Percentiles rank a stretch among this genome's conserved stretches.
Evolutionary conservation across 106 monocot species (phyloP).

Genomic region (Ottelia alismoides): DNA sequence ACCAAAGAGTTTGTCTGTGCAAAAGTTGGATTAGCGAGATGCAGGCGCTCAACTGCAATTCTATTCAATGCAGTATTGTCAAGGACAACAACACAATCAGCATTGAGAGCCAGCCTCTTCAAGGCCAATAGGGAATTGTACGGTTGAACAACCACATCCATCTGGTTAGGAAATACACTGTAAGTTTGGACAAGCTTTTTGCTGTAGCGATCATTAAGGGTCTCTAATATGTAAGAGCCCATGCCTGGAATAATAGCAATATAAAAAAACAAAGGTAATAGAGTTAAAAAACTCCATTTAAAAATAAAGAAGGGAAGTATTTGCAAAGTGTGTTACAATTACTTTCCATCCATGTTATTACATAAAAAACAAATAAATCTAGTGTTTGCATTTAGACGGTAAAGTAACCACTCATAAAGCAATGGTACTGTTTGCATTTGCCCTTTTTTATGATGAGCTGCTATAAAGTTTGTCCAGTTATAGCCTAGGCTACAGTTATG

Average conservation of each 20-base stretch:
- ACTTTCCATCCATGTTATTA: too few species aligned
- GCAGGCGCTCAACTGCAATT: conserved; percentile 97
- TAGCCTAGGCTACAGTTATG: too few species aligned
- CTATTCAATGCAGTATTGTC: conserved; percentile 98
- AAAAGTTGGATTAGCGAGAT: conserved; percentile 85
- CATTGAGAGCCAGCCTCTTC: conserved; percentile 89
- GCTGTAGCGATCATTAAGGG: conserved; percentile 92
- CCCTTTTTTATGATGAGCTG: too few species aligned
- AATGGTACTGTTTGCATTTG: too few species aligned
- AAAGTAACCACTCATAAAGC: too few species aligned
- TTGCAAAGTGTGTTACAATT: too few species aligned
- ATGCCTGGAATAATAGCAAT: conserved; percentile 69
- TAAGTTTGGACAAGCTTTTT: conserved; percentile 99
- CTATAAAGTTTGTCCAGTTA: too few species aligned
- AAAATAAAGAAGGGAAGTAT: too few species aligned
- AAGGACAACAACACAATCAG: conserved; percentile 99
- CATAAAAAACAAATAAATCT: too few species aligned
- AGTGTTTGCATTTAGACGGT: too few species aligned
- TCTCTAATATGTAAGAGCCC: conserved; percentile 96
- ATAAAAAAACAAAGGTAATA: too few species aligned
- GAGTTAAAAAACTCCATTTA: too few species aligned
- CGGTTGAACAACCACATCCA: conserved; percentile 97
- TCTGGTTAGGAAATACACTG: conserved; percentile 97
- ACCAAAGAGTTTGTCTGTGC: conserved; percentile 97
- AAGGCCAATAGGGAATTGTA: conserved; percentile 95